Base-by-base conservation (phyloP, 352 stramenopile species). In the Phytopythium boreale region DNA sequence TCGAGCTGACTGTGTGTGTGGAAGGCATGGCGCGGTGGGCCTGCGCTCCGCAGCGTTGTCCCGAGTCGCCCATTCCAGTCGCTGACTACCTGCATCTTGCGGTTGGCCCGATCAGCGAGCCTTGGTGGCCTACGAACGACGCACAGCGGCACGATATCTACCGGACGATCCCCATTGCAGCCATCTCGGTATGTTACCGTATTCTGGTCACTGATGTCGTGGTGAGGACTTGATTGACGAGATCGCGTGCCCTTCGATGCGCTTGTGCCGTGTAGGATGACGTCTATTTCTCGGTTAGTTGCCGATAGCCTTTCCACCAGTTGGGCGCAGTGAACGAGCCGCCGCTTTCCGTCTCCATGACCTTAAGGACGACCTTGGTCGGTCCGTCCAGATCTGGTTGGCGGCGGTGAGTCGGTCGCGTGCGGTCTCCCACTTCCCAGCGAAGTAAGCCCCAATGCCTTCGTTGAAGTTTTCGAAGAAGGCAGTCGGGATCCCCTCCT, bases 401-500 rank as follows among this genome's bases (percentile, higher is more conserved):
- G 95, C 94, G 20, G 75, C 59, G 4, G 87, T 89, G 19, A 99
- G 77, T 44, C 87, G 84, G 34, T 86, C 65, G 43, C 90, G 85
- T 34, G 92, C 95, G 9, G 80, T 50, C 24, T 87, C 78, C 94
- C 96, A 99, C 59, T 98, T 89, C 41, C 97, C 96, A 6, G 80
- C 76, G 47, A 99, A 93, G 65, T 99, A 99, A 11, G 88, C 72
- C 15, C 87, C 78, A n/a, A 98, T 91, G 20, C 96, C 97, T 69
- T 94, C 72, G 36, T 96, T 82, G 62, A 98, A 99, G 22, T 83
- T 84, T 24, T 90, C 72, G 52, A 97, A 90, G 63, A 99, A 99
- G 14, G 89, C 84, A 0, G 68, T 76, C 0, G 87, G 84, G 43
- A 97, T 93, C 8, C 72, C 84, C 67, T 94, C 81, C 34, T 96